These are phyloP conservation scores for Diaporthe capsici DNA, from an alignment of 2,329 filamentous ascomycete species.

Conservation along the genomic window DNA sequence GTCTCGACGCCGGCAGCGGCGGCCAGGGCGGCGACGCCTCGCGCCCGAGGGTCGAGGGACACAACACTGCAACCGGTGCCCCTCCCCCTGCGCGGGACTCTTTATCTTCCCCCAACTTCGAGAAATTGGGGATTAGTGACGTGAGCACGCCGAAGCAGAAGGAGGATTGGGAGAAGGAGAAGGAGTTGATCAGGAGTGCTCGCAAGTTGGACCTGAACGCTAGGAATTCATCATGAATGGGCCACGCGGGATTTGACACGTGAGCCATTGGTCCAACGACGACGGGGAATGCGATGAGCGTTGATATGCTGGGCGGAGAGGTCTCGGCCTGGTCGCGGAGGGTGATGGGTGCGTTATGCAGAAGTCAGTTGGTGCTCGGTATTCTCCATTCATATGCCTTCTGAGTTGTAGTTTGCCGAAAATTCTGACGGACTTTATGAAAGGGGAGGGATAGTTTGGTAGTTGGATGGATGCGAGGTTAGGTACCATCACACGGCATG, in stretches of 20 bases:
- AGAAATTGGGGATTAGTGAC: background rate
- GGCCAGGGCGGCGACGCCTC: background rate
- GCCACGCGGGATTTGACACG: background rate
- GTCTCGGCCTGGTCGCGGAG: background rate
- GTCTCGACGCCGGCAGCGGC: background rate
- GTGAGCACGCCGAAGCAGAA: background rate
- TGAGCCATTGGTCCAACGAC: background rate
- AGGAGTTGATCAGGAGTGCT: background rate
- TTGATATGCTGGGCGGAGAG: background rate
- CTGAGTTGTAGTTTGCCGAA: background rate
- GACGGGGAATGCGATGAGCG: background rate
- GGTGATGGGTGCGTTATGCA: too few species aligned
- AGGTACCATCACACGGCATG: background rate
- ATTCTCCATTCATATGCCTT: background rate
- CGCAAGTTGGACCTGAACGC: too few species aligned
- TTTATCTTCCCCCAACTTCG: background rate
- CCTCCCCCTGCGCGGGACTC: too few species aligned
- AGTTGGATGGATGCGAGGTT: background rate
- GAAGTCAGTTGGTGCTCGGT: too few species aligned
- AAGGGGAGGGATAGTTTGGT: too few species aligned
- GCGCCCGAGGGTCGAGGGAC: background rate
- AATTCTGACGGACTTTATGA: background rate
- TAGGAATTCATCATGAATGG: background rate
- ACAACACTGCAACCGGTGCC: too few species aligned
- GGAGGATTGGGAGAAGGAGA: background rate